These are phyloP conservation scores for Penicillium brasilianum DNA, from an alignment of 2,329 filamentous ascomycete genomes.

Conservation along the genomic window DNA sequence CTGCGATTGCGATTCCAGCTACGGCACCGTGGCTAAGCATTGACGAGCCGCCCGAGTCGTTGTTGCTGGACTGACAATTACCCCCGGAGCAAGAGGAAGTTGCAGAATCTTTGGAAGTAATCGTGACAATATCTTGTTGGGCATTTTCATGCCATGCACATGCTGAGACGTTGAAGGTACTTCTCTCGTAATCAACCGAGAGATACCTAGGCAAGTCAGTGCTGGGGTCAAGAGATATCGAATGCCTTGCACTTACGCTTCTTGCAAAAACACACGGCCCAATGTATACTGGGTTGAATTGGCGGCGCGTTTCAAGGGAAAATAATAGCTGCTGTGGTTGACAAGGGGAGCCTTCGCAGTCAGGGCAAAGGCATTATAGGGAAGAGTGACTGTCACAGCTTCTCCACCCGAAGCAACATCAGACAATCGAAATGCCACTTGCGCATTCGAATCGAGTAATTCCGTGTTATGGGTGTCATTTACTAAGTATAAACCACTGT, in stretches of 20 bases:
- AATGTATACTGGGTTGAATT: constrained; percentile 64
- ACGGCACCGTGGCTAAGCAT: constrained; percentile 19
- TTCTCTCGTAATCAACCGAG: constrained; percentile 61
- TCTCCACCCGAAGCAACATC: constrained; percentile 43
- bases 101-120: constrained; percentile 14
- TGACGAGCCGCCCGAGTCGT: constrained; percentile 2
- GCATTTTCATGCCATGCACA: constrained; percentile 21
- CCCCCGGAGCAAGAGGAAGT: constrained; percentile 12
- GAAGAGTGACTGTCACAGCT: constrained; percentile 23
- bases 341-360: constrained; percentile 53
- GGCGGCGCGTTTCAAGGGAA: constrained; percentile 65
- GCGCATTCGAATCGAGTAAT: constrained; percentile 55
- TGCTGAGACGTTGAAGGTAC: constrained; percentile 57
- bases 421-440: constrained; percentile 63
- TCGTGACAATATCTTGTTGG: constrained; percentile 19
- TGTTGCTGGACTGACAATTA: constrained; percentile 3
- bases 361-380: constrained; percentile 56
- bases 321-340: constrained; percentile 62
- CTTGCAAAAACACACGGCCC: constrained; percentile 72
- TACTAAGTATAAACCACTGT: constrained; percentile 68
- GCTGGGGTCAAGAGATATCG: constrained; percentile 14
- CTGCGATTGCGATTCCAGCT: constrained; percentile 25
- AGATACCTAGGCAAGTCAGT: constrained; percentile 48
- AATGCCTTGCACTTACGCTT: constrained; percentile 50
- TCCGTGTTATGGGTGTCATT: constrained; percentile 61